Base-by-base conservation (phyloP, 495 filamentous ascomycete species). In the Aspergillus funiculosus region DNA sequence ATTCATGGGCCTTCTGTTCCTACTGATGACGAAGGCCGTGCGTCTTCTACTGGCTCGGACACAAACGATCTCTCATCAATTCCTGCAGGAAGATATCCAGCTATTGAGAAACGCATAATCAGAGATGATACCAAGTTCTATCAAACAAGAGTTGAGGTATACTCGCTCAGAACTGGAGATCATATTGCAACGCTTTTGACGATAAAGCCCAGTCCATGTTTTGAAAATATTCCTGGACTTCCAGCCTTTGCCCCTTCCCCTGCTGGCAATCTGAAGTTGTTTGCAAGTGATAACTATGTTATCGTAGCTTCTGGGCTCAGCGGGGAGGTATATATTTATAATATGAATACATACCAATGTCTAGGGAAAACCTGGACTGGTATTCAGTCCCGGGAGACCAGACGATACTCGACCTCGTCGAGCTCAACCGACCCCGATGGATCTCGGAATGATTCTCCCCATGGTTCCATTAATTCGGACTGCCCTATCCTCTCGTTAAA, bases 351-450 rank as follows among this genome's bases (percentile, higher is more conserved):
- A 64, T 92, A 90, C 62, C 68, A 71, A 28, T 94, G 86, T 53
- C 69, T 89, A 25, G 89, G 83, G 5, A 95, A 95, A 62, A 68
- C 87, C 5, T 95, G 89, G 89, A 94, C 89, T 1, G 80, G 77
- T 15, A 71, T 91, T 15, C 85, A 89, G 56, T 71, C 77, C 20
- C 64, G 65, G 27, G 67, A 73, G 39, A 40, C 57, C 15, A 66
- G 73, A 28, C 66, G 69, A 25, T 64, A 70, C 30, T 81, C 78
- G 13, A 70, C 69, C 18, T 75, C 77, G 11, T 79, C 74, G 14
- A 78, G 68, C 32, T 72, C 74, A 19, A 73, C 69, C 5, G 81
- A 82, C 34, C 65, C 62, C 5, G 70, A 74, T 57, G 67, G 75
- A 53, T 61, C 76, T 67, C 54, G 68, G 13, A 70, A 67, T 45